Conservation (phyloP, 495 filamentous ascomycete species). For the Saxophila tyrrhenica region DNA sequence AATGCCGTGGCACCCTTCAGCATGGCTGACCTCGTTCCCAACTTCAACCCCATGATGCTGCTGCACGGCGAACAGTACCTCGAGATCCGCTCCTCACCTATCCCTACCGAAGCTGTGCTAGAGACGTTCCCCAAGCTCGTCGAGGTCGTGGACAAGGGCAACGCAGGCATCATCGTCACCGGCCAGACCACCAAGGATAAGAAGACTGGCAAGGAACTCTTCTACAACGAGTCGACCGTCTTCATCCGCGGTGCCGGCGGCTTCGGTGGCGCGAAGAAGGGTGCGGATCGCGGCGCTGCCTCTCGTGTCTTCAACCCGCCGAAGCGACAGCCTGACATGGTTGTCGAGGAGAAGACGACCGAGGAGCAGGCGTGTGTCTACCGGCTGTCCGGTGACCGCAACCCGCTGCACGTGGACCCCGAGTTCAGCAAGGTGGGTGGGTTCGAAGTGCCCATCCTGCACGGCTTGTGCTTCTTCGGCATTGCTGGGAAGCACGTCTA, state of each 20-base stretch:
- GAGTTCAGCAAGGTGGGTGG: constrained; percentile 89
- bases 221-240: constrained; percentile 89
- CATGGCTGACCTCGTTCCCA: constrained; percentile 73
- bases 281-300: constrained; percentile 62
- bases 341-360: constrained; percentile 80
- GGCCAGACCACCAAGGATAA: constrained; percentile 73
- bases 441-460: constrained; percentile 89
- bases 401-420: constrained; percentile 91
- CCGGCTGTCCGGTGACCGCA: constrained; percentile 83
- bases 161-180: constrained; percentile 71
- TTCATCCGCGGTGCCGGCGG: constrained; percentile 90
- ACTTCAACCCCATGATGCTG: constrained; percentile 98
- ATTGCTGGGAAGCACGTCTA: constrained; percentile 84
- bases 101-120: constrained; percentile 75
- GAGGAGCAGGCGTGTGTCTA: constrained; percentile 95
- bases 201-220: constrained; percentile 70
- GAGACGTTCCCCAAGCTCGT: constrained; percentile 76
- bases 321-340: constrained; percentile 60
- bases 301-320: constrained; percentile 72
- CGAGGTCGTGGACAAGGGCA: constrained; percentile 92
- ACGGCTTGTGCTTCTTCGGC: constrained; percentile 93
- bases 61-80: constrained; percentile 98
- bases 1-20: constrained; percentile 70
- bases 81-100: constrained; percentile 85
- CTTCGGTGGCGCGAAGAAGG: constrained; percentile 78